A percentile compares a stretch with the other conserved stretches of the same genome.
Evolutionary conservation across 768 basidiomycete genomes (phyloP).

Genomic region (Steccherinum ochraceum): DNA sequence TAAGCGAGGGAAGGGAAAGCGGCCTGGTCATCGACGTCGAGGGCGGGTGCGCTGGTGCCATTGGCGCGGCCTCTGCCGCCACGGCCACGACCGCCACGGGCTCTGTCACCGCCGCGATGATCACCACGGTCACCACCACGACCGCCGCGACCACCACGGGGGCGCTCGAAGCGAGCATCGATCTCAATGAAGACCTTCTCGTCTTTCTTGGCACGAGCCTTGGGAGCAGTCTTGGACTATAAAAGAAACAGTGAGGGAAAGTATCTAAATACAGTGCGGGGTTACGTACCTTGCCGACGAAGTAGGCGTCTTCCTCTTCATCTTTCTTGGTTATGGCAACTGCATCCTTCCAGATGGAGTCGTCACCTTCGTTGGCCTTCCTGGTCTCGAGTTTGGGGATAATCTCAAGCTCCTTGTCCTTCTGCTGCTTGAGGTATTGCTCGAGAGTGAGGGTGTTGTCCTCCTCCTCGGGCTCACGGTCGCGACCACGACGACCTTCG

Average conservation of each 20-base stretch:
- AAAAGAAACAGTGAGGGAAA: background rate
- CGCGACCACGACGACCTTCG: slow-evolving; percentile 33
- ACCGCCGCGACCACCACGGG: slow-evolving; percentile 58
- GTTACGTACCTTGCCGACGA: slow-evolving; percentile 76
- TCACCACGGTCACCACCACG: slow-evolving; percentile 39
- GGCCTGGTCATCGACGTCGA: slow-evolving; percentile 76
- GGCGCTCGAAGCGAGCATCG: slow-evolving; percentile 83
- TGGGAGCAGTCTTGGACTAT: slow-evolving; percentile 65
- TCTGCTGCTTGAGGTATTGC: slow-evolving; percentile 83
- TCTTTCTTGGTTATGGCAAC: slow-evolving; percentile 55
- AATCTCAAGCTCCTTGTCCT: slow-evolving; percentile 45
- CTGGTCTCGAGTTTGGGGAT: slow-evolving; percentile 75
- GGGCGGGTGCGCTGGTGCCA: slow-evolving; percentile 28
- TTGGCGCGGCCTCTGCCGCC: slow-evolving; percentile 38
- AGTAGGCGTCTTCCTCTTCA: slow-evolving; percentile 70
- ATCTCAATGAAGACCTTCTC: slow-evolving; percentile 92
- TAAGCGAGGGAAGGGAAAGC: slow-evolving; percentile 87
- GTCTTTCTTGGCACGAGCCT: slow-evolving; percentile 71
- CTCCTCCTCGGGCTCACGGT: slow-evolving; percentile 74
- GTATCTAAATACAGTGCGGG: background rate
- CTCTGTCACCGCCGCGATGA: slow-evolving; percentile 29
- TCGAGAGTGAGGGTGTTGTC: slow-evolving; percentile 93
- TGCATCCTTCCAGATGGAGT: slow-evolving; percentile 64
- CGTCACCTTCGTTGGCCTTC: slow-evolving; percentile 79
- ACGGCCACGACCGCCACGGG: slow-evolving; percentile 36